Percentiles rank a stretch among this genome's conserved stretches.
Evolutionary conservation across 805 yeast species (phyloP).

Genomic region (Ogataea wickerhamii): DNA sequence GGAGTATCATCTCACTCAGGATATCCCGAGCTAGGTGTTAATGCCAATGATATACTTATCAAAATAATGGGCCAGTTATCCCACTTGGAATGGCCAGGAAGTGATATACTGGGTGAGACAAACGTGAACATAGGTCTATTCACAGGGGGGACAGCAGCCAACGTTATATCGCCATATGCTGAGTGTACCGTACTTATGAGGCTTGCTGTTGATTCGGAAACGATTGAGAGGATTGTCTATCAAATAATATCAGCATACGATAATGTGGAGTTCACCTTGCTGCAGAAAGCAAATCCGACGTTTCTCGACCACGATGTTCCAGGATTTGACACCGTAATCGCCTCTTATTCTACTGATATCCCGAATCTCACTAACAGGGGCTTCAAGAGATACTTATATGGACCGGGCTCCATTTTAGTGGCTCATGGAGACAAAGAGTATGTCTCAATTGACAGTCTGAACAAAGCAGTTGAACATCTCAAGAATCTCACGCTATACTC

Average conservation of each 20-base stretch:
- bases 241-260: slow-evolving; percentile 31
- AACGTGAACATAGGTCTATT: slow-evolving; percentile 60
- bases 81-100: slow-evolving; percentile 43
- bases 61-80: slow-evolving; percentile 46
- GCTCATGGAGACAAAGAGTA: slow-evolving; percentile 60
- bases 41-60: slow-evolving; percentile 55
- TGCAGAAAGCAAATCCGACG: slow-evolving; percentile 36
- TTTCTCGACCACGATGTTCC: slow-evolving; percentile 55
- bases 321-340: slow-evolving; percentile 51
- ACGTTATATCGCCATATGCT: slow-evolving; percentile 62
- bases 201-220: slow-evolving; percentile 45
- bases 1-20: slow-evolving; percentile 67
- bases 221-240: slow-evolving; percentile 35
- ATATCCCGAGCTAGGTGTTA: slow-evolving; percentile 64
- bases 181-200: slow-evolving; percentile 48
- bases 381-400: slow-evolving; percentile 52
- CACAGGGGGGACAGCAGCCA: slow-evolving; percentile 60
- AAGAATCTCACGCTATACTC: slow-evolving; percentile 36
- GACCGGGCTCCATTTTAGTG: slow-evolving; percentile 61
- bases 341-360: slow-evolving; percentile 40
- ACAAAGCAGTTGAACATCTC: slow-evolving; percentile 51
- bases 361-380: slow-evolving; percentile 38
- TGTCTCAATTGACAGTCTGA: slow-evolving; percentile 44
- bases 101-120: slow-evolving; percentile 54
- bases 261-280: slow-evolving; percentile 11